A percentile compares a stretch with the other conserved stretches of the same genome.
These are phyloP conservation scores for Salvia rosmarinus DNA, from an alignment of 257 asterid genomes.

Conservation along the genomic window DNA sequence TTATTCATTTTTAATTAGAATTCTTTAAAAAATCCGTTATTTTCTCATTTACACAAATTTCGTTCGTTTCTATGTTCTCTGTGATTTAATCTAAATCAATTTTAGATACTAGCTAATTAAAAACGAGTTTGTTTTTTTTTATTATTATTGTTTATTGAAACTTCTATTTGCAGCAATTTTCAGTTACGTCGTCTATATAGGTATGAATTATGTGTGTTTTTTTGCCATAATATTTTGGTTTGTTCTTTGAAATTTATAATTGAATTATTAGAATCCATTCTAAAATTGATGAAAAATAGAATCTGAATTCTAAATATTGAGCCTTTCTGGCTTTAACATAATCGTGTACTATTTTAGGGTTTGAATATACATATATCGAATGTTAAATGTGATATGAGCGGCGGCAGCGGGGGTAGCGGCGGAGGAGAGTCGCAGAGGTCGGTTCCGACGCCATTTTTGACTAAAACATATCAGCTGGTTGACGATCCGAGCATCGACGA, in stretches of 20 bases:
- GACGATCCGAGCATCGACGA: conserved; percentile 71
- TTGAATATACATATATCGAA: conserved; percentile 15
- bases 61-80: not conserved
- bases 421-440: conserved; percentile 57
- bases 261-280: no score
- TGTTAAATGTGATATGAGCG: conserved; percentile 37
- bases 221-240: not conserved
- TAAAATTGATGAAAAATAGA: no score
- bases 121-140: not conserved
- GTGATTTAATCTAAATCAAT: not conserved
- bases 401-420: conserved; percentile 40
- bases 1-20: not conserved
- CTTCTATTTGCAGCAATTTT: not conserved
- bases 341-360: not conserved
- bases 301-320: not conserved
- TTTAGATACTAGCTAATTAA: not conserved
- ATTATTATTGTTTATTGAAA: not conserved
- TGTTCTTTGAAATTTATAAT: not conserved
- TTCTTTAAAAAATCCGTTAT: not conserved
- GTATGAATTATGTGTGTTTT: not conserved
- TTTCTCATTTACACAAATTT: not conserved
- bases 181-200: not conserved
- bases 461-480: conserved; percentile 78
- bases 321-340: not conserved
- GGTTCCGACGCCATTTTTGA: conserved; percentile 80